Evolutionary conservation across 1,139 yeast genomes (phyloP), one percentile per base, ranked within the genome.

Genomic region (Suhomyces yuchorum): DNA sequence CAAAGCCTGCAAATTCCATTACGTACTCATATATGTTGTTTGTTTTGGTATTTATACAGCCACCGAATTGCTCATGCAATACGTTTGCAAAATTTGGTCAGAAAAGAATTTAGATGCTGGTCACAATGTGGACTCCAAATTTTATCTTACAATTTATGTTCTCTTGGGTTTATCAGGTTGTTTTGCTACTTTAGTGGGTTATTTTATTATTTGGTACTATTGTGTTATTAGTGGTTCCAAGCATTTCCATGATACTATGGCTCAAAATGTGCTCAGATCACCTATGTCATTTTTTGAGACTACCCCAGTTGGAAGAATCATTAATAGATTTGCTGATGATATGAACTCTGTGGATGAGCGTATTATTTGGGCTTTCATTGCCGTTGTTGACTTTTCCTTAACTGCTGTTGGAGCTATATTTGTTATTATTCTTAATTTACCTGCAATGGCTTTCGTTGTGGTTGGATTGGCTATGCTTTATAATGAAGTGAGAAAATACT

Each of bases 221-320:
- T 60, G 68, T 53, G 61, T 63, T n/a, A 55, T 65, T 42, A 55
- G 54, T 41, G 67, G 66, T 8, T 58, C 69, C 3, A 51, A 33
- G 30, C 56, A 55, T 42, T 64, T 65, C 59, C 70, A 66, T 43
- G 61, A 59, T 38, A 56, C 56, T 19, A 61, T 66, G 67, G 65
- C 67, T 9, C 49, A 53, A 12, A 49, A 60, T 6, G 62, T 66
- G 3, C 55, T 65, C 49, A 53, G 66, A 28, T 58, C 67, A 5
- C 70, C 70, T n/a, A 66, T 66, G 70, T 61, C 67, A 1, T 66
- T 66, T 50, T 66, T 66, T 38, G 70, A 66, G 50, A 66, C 70
- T 18, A 65, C 70, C 2, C 70, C 70, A 8, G 56, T 65, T 26
- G 70, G 70, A 5, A 49, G 70, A 45, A 61, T 66, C 35, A 58